Evolutionary conservation across 345 rosid genomes (phyloP).

Genomic region (Citrus maxima): DNA sequence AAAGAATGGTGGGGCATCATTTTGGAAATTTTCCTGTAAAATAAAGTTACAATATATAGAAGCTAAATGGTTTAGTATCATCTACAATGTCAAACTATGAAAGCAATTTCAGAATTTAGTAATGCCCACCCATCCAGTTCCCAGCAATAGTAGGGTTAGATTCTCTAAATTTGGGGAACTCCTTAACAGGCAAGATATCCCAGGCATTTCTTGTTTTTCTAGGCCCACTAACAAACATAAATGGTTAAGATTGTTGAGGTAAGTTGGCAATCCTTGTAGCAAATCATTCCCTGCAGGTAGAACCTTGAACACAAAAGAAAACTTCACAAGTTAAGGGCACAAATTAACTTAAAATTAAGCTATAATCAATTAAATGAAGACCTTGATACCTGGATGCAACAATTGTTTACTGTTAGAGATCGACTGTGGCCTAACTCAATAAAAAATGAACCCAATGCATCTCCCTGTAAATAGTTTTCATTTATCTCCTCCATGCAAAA

Average conservation of each 20-base stretch:
- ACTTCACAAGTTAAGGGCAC: background rate
- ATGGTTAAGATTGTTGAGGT: slow-evolving; percentile 8
- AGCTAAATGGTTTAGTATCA: background rate
- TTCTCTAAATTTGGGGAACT: slow-evolving; percentile 16
- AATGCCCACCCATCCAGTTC: background rate
- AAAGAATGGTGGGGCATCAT: background rate
- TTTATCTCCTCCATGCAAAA: slow-evolving; percentile 7
- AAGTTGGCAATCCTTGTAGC: background rate
- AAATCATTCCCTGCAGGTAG: slow-evolving; percentile 4
- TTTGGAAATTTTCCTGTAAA: background rate
- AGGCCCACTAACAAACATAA: slow-evolving; percentile 10
- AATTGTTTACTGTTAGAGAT: slow-evolving; percentile 15
- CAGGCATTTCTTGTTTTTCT: slow-evolving; percentile 13
- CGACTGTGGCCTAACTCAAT: slow-evolving; percentile 1
- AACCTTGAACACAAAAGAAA: slow-evolving; percentile 9
- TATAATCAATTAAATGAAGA: slow-evolving; percentile 1
- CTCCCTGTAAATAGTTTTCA: background rate
- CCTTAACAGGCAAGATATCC: slow-evolving; percentile 14
- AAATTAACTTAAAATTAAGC: background rate
- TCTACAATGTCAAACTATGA: background rate
- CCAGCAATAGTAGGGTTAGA: slow-evolving; percentile 4
- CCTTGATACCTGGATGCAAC: slow-evolving; percentile 17
- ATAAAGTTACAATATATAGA: background rate
- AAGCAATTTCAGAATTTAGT: background rate
- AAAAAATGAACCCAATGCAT: slow-evolving; percentile 13